Evolutionary conservation across 1,284 basidiomycete species (phyloP).

Genomic region (Naganishia sp.): DNA sequence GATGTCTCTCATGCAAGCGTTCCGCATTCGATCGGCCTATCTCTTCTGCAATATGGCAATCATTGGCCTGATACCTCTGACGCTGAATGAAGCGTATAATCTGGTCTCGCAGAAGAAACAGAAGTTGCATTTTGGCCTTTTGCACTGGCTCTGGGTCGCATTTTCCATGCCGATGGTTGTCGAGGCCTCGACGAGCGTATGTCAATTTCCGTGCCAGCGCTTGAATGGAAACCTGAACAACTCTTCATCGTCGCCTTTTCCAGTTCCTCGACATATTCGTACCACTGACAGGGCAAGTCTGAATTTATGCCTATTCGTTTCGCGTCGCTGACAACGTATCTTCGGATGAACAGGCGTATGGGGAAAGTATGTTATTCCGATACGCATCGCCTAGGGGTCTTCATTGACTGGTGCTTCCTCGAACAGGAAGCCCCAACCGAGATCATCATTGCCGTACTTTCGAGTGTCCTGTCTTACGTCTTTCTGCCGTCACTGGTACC

Average conservation of each 20-base stretch:
- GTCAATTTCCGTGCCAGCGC: conserved; percentile 28
- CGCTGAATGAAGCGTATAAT: conserved; percentile 36
- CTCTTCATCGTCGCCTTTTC: background rate
- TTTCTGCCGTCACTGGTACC: conserved; percentile 65
- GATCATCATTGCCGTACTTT: conserved; percentile 80
- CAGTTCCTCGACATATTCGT: conserved; percentile 77
- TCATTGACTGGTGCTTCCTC: conserved; percentile 4
- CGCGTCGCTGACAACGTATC: background rate
- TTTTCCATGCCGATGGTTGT: conserved; percentile 68
- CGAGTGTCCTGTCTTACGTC: conserved; percentile 62
- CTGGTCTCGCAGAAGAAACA: conserved; percentile 15
- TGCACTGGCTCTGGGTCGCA: conserved; percentile 67
- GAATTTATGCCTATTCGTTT: conserved; percentile 2
- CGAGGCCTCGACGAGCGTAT: conserved; percentile 67
- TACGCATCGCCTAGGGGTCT: background rate
- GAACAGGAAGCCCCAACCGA: conserved; percentile 72
- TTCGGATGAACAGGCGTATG: conserved; percentile 57
- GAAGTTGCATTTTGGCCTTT: conserved; percentile 45
- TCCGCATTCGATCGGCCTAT: conserved; percentile 53
- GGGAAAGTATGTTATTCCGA: conserved; percentile 56
- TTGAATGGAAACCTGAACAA: background rate
- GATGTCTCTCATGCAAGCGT: conserved; percentile 58
- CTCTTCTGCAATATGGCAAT: conserved; percentile 46
- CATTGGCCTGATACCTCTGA: conserved; percentile 41
- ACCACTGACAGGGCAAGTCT: conserved; percentile 65